Base-by-base conservation (phyloP, 805 yeast genomes). In the Torulaspora delbrueckii region DNA sequence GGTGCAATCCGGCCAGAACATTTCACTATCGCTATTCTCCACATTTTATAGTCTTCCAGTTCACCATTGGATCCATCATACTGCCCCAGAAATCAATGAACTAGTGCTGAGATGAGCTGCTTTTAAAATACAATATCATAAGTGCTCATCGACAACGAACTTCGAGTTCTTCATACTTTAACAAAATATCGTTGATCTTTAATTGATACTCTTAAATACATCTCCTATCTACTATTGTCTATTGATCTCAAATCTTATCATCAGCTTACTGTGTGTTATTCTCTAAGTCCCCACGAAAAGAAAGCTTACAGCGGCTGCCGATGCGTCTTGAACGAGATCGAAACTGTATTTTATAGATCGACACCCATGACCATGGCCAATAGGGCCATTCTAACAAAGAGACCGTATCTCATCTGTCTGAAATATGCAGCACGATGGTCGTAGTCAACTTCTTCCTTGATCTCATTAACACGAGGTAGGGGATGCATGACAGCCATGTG, bases 401-500 rank as follows among this genome's bases (percentile, higher is more conserved):
- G 76, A 51, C 99, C 99, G 66, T 93, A 91, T 70, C 95, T 85
- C 99, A 93, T 93, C 76, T 93, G 98, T 80, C 99, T 86, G 78
- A 93, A 93, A 75, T 93, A 93, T 48, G 99, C 98, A 55, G 99
- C 98, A 70, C 99, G 86, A 70, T 91, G 97, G 71, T 93, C 99
- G 65, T 91, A 93, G 69, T 93, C 99, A 62, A 93, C 98, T 74
- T 93, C 99, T 72, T 90, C 98, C 63, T 86, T 86, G 59, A 93
- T 91, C 73, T 93, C 99, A 61, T 81, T 84, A 55, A 88, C 90
- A 71, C 99, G 86, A 66, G 99, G 99, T 60, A 93, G 79, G 67
- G 99, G 99, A 68, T 93, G 99, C 96, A 93, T 84, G 54, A 93
- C 85, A 69, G 96, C 88, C 98, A 93, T 93, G 72, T 93, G 96